Evolutionary conservation across 2,329 filamentous ascomycete genomes (phyloP), one percentile per base, ranked within the genome.

Genomic region (Samsoniella hepiali): DNA sequence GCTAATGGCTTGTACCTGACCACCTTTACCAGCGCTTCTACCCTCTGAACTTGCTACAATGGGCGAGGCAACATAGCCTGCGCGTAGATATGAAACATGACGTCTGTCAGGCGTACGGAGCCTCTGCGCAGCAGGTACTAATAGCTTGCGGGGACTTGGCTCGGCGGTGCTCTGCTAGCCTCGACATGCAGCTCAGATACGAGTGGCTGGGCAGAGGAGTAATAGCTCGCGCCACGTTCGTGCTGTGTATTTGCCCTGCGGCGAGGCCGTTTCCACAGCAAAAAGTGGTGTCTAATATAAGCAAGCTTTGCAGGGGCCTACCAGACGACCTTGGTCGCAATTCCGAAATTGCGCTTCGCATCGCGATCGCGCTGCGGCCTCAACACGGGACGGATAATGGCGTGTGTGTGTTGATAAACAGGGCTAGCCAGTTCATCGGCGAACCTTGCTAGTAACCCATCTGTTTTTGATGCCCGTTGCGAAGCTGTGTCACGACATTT

Each of bases 131-230:
- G 22, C 13, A 10, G 11, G 11, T 55, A 27, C 15, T 38, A 55
- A 27, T 38, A 29, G 10, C 51, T 38, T 56, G 44, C 44, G 42
- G 45, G 31, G 42, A 40, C 32, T 58, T 34, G 32, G 56, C 27
- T 32, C 9, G n/a, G 8, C 3, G n/a, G 13, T 13, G n/a, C 31
- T 58, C 22, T 34, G 47, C 58, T 53, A 36, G 36, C 27, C 47
- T 29, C n/a, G 15, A 42, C 45, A 44, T 17, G 5, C 31, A 47
- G 53, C 7, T 27, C 58, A 60, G n/a, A 40, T 44, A 60, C 47
- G 58, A 58, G 56, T 51, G 58, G 58, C 58, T 53, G 58, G 57
- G 32, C 44, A 32, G 34, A 34, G 31, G 11, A 9, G 45, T 58
- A 38, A 44, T 40, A 29, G 44, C 44, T 36, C 22, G 36, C 57